A percentile compares a stretch with the other conserved stretches of the same genome.
These are phyloP conservation scores for Cutaneotrichosporon mucoides DNA, from an alignment of 1,284 basidiomycete genomes.

Conservation along the genomic window DNA sequence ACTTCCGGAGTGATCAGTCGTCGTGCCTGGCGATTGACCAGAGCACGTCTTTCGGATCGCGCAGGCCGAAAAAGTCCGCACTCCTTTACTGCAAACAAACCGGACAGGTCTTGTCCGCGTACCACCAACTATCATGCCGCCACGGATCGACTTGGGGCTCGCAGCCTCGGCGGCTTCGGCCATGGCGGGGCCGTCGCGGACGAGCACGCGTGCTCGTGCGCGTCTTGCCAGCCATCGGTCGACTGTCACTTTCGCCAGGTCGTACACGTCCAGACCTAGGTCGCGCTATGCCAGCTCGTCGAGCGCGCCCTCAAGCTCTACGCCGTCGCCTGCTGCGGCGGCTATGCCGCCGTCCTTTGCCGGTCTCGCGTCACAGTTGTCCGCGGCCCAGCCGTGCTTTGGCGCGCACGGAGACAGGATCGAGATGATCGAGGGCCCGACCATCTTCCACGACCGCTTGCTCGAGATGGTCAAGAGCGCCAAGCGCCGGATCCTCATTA, in stretches of 20 bases:
- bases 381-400: constrained; percentile 48
- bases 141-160: not conserved
- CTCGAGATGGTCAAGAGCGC: constrained; percentile 67
- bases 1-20: too few relatives aligned
- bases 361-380: constrained; percentile 25
- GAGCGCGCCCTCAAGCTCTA: too few relatives aligned
- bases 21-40: not conserved
- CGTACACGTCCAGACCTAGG: not conserved
- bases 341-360: constrained; percentile 25
- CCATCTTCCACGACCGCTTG: constrained; percentile 49
- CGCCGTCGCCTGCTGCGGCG: not conserved
- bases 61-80: constrained; percentile 14
- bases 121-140: not conserved
- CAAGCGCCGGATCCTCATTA: constrained; percentile 72
- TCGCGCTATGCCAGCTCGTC: too few relatives aligned
- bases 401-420: constrained; percentile 31
- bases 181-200: too few relatives aligned
- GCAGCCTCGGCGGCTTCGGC: not conserved
- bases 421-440: constrained; percentile 49
- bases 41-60: not conserved
- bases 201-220: too few relatives aligned
- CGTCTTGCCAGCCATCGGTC: too few relatives aligned
- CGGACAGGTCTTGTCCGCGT: too few relatives aligned
- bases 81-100: not conserved
- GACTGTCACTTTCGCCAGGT: not conserved